A percentile compares a stretch with the other conserved stretches of the same genome.
These are phyloP conservation scores for Coprinellus micaceus DNA, from an alignment of 768 basidiomycete species.

Conservation along the genomic window DNA sequence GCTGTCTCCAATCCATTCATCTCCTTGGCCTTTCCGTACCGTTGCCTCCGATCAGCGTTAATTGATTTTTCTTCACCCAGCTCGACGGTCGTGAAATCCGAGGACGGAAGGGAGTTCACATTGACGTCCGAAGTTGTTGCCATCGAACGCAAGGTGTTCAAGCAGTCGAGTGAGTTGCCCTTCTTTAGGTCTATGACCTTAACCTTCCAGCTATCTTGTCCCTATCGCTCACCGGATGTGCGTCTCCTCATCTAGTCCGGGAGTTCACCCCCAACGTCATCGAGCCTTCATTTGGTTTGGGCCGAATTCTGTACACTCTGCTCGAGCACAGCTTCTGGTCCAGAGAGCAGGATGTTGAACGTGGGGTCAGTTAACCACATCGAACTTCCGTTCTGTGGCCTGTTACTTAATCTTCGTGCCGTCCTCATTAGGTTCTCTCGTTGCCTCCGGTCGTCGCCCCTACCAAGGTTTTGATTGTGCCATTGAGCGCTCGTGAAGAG, in stretches of 20 bases:
- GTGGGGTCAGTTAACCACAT: constrained; percentile 58
- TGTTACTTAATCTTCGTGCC: constrained; percentile 10
- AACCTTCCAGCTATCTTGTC: constrained; percentile 17
- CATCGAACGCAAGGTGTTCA: constrained; percentile 81
- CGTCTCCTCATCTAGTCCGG: constrained; percentile 56
- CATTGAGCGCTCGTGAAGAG: constrained; percentile 80
- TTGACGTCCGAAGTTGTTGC: constrained; percentile 72
- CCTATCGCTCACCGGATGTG: constrained; percentile 2
- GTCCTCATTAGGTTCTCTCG: constrained; percentile 68
- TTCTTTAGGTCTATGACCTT: not conserved
- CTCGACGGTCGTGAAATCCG: constrained; percentile 48
- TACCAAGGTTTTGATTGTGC: constrained; percentile 95
- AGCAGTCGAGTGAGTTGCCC: constrained; percentile 67
- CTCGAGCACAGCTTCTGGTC: constrained; percentile 97
- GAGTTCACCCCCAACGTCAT: constrained; percentile 98
- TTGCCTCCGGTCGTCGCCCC: constrained; percentile 88
- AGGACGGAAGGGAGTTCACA: constrained; percentile 64
- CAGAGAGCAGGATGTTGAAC: constrained; percentile 86
- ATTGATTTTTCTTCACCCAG: constrained; percentile 34
- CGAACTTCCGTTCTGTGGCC: not conserved
- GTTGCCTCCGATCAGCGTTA: no score
- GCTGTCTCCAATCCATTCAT: not conserved
- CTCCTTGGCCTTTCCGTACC: constrained; percentile 1
- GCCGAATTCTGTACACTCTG: constrained; percentile 89
- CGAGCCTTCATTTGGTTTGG: constrained; percentile 96